Percentiles rank a stretch among this genome's conserved stretches.
These are phyloP conservation scores for Chytridium lagenaria DNA, from an alignment of 371 early-diverging fungal genomes.

Conservation along the genomic window DNA sequence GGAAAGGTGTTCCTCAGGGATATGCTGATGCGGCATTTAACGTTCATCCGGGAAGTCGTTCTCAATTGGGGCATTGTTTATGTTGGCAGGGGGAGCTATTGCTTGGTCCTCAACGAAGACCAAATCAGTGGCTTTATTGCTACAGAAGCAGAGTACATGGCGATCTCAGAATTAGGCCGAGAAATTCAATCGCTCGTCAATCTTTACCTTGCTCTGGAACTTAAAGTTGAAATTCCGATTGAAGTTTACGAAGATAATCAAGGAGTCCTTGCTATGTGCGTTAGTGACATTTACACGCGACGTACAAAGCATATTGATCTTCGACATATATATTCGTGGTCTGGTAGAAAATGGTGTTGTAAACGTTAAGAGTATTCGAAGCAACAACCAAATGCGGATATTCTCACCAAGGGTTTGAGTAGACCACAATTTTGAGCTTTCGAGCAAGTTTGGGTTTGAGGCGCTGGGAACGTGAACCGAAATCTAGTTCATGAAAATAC, in stretches of 20 bases:
- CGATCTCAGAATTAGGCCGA: slow-evolving; percentile 26
- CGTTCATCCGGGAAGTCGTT: slow-evolving; percentile 3
- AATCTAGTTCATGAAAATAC: too few relatives aligned
- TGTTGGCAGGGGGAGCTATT: slow-evolving; percentile 19
- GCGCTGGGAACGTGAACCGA: too few relatives aligned
- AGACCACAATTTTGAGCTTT: too few relatives aligned
- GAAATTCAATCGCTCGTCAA: slow-evolving; percentile 20
- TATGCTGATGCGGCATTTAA: slow-evolving; percentile 32
- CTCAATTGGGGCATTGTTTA: slow-evolving; percentile 28
- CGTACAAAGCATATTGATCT: slow-evolving; percentile 32
- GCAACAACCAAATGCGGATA: too few relatives aligned
- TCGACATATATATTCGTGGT: too few relatives aligned
- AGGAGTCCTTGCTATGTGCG: slow-evolving; percentile 13
- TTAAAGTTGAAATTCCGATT: not conserved
- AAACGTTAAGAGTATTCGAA: too few relatives aligned
- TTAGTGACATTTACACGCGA: slow-evolving; percentile 21
- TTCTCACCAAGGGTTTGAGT: too few relatives aligned
- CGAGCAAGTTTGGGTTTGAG: too few relatives aligned
- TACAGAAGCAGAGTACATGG: slow-evolving; percentile 34
- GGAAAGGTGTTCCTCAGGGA: not conserved
- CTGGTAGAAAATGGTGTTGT: too few relatives aligned
- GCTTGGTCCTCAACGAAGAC: slow-evolving; percentile 25
- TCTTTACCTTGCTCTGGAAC: slow-evolving; percentile 9
- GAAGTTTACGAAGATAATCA: slow-evolving; percentile 29
- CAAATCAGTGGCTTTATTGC: slow-evolving; percentile 10